These are phyloP conservation scores for Colletotrichum liriopes DNA, from an alignment of 2,329 filamentous ascomycete genomes.

Conservation along the genomic window DNA sequence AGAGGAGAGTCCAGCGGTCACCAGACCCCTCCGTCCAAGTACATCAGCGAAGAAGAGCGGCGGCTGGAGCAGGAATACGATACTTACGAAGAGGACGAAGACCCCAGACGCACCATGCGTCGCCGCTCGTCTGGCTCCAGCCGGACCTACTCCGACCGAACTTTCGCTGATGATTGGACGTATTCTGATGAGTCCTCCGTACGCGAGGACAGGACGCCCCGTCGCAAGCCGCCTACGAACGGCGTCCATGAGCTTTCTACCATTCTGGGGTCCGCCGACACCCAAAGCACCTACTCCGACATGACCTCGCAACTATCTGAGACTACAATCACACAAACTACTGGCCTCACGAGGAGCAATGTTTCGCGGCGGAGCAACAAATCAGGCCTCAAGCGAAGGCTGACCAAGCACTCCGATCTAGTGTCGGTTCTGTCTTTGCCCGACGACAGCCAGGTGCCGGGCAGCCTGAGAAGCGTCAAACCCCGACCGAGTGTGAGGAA, in stretches of 20 bases:
- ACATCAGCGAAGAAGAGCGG: conserved; percentile 64
- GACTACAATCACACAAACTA: conserved; percentile 69
- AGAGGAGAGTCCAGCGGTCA: conserved; percentile 71
- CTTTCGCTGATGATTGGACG: conserved; percentile 34
- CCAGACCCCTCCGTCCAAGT: conserved; percentile 61
- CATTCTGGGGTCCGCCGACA: conserved; percentile 67
- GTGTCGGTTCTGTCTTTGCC: conserved; percentile 91
- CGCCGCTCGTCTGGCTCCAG: conserved; percentile 53
- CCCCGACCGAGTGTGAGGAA: conserved; percentile 86
- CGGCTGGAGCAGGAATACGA: conserved; percentile 47
- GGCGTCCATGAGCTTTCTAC: conserved; percentile 71
- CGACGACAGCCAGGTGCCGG: conserved; percentile 68
- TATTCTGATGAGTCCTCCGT: conserved; percentile 47
- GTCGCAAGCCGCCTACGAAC: conserved; percentile 66
- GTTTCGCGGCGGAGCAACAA: conserved; percentile 65
- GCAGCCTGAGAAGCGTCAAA: conserved; percentile 77
- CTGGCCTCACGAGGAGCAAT: conserved; percentile 63
- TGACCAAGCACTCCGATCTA: conserved; percentile 94
- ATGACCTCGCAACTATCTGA: conserved; percentile 65
- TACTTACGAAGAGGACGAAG: conserved; percentile 46
- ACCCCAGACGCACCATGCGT: conserved; percentile 39
- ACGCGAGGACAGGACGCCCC: conserved; percentile 46
- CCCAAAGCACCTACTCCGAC: conserved; percentile 64
- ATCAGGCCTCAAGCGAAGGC: conserved; percentile 76
- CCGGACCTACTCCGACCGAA: conserved; percentile 47